Base-by-base conservation (phyloP, 2,329 filamentous ascomycete species). In the Fusarium keratoplasticum region DNA sequence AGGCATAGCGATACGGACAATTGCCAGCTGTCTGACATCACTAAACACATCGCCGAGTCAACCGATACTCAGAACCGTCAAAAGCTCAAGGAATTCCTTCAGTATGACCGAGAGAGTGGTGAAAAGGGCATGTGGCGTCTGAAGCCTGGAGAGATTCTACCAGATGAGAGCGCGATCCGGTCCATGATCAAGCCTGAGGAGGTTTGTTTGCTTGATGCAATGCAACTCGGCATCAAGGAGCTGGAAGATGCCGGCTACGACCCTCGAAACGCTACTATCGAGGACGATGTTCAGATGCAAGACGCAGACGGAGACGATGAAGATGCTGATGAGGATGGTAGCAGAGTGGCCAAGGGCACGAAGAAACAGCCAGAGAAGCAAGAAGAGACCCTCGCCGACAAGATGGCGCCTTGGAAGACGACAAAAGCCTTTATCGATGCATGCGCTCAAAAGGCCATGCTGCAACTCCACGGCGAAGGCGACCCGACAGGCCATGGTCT, bases 401-500 rank as follows among this genome's bases (percentile, higher is more conserved):
- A 95, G 80, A 91, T 99, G 84, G 95, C 96, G 0, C 96, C 96
- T 0, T 99, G 96, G 96, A 95, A 96, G 77, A 96, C 95, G 0
- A 98, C 95, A 61, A 98, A 98, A 84, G 97, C 97, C 70, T 99
- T 99, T 83, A 89, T 98, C 68, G 94, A 98, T 74, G 96, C 96
- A 2, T 96, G 94, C 59, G 92, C 95, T 69, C 95, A 95, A 68
- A 99, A 99, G 81, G 96, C 96, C 4, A 99, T 99, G 96, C 89
- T 99, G 54, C 93, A 95, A 76, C 89, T 99, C 14, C 95, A 98
- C 77, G 96, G 96, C 22, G 94, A 97, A 74, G 96, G 96, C 65
- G 96, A 99, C 80, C 96, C 96, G 5, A 98, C 96, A 0, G 95
- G 95, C 27, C 93, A 95, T 78, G 96, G 96, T 2, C 91, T 98